Evolutionary conservation across 257 asterid species (phyloP), one percentile per base, ranked within the genome.

Genomic region (Gentiana straminea): DNA sequence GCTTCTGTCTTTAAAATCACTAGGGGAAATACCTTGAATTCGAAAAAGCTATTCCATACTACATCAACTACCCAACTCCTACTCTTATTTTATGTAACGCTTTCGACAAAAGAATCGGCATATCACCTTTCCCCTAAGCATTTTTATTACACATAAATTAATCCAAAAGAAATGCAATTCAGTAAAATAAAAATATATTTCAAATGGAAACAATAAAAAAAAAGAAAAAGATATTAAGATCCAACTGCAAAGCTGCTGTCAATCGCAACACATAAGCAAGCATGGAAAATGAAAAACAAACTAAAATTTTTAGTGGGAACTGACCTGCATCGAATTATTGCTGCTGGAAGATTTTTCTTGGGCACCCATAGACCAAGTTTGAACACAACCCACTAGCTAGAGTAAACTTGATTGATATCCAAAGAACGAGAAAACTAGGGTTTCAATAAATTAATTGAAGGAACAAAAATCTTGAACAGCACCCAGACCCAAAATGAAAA

Each of bases 401-500:
- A 41, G 8, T 53, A 47, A 79, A 67, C 62, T 71, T 77, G 62
- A 65, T 10, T 62, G 53, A 35, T 38, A 41, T 61, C 33, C 62
- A 52, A 61, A 54, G 52, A 48, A 41, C 66, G 34, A 51, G 52
- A 51, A 65, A 75, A 79, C 76, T 83, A 86, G 95, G 95, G 93
- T 86, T 81, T 81, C 46, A 46, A 54, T 33, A 3, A 58, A 51
- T 57, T 32, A 68, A 52, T 52, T 65, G 54, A 62, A 34, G 51
- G 41, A 41, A n/a, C 52, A 53, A 58, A 54, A 37, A 44, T 24
- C 24, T 24, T 24, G 24, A 24, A 24, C 0, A 24, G 24, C 24
- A 24, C 64, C 55, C 41, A 34, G 61, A 36, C 45, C 59, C 51
- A 51, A 55, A 60, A 65, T 46, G 54, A n/a, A 38, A 33, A 64